Evolutionary conservation across 1,284 basidiomycete genomes (phyloP), one percentile per base, ranked within the genome.

Genomic region (Ceratobasidium sp.): DNA sequence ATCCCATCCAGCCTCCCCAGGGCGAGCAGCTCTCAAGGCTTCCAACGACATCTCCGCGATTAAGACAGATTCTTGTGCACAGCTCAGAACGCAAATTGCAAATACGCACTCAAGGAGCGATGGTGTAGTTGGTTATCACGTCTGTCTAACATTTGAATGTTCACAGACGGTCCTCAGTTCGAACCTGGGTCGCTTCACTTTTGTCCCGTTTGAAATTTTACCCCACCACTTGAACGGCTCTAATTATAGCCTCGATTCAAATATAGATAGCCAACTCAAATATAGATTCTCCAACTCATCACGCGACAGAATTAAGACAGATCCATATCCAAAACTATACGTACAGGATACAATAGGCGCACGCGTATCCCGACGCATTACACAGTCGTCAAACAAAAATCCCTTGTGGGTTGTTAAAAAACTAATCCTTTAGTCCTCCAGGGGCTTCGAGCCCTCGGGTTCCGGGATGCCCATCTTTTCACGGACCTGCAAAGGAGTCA

Each of bases 381-480:
- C n/a, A 22, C n/a, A 29, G 6, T 15, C 34, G 25, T 42, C 7
- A 47, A 6, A 47, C 45, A 47, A 47, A 7, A 47, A 47, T 47
- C n/a, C n/a, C n/a, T 43, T 43, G 42, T 43, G 42, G n/a, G n/a
- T 22, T n/a, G 12, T 8, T 13, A 5, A 43, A 13, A 43, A 43
- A 43, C 65, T 1, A 25, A 32, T 25, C 50, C 49, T 45, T 45
- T 58, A 58, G n/a, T 62, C 42, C 25, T 47, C 58, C 25, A 40
- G 29, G 43, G 58, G 45, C 58, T 8, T 62, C 58, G 50, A 71
- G 43, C 71, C 72, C 32, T 69, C 65, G 32, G 79, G 78, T 20
- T 81, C 82, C 71, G 88, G 86, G 58, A 92, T 85, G 29, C 88
- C 89, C 90, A 93, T 91, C 84, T 90, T 93, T 83, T 86, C 88